A percentile compares a stretch with the other conserved stretches of the same genome.
These are phyloP conservation scores for Cryphonectria carpinicola DNA, from an alignment of 2,329 filamentous ascomycete genomes.

Conservation along the genomic window DNA sequence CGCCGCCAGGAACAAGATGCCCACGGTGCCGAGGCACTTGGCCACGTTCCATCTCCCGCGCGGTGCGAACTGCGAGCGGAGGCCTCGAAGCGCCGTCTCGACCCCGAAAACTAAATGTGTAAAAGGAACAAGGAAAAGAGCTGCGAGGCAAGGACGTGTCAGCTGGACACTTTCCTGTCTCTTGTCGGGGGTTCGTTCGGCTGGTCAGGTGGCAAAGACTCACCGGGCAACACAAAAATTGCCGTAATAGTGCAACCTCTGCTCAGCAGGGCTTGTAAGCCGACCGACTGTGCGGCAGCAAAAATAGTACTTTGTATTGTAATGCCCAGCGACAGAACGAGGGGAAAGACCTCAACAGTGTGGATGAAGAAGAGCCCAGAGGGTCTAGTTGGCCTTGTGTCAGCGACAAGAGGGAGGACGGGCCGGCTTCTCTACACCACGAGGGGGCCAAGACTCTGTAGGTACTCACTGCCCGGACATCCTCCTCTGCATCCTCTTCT, in stretches of 20 bases:
- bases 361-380: slow-evolving; percentile 49
- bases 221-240: slow-evolving; percentile 65
- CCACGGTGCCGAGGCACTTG: slow-evolving; percentile 57
- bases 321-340: slow-evolving; percentile 61
- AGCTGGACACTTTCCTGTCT: slow-evolving; percentile 29
- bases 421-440: not conserved
- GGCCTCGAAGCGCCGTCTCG: slow-evolving; percentile 61
- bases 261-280: slow-evolving; percentile 55
- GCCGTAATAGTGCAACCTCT: slow-evolving; percentile 57
- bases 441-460: not conserved
- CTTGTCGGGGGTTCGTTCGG: not conserved
- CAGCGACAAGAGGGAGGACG: not conserved
- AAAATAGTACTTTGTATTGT: slow-evolving; percentile 62
- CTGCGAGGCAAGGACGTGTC: slow-evolving; percentile 42
- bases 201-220: slow-evolving; percentile 26
- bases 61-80: slow-evolving; percentile 60
- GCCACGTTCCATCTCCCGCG: slow-evolving; percentile 63
- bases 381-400: slow-evolving; percentile 33
- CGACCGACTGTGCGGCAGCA: slow-evolving; percentile 59
- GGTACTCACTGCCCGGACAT: slow-evolving; percentile 35
- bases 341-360: slow-evolving; percentile 55
- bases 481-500: slow-evolving; percentile 45
- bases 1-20: slow-evolving; percentile 56
- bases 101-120: slow-evolving; percentile 68
- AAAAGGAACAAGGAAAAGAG: slow-evolving; percentile 68